Percentiles rank a stretch among this genome's conserved stretches.
Evolutionary conservation across 192 early-diverging fungal species (phyloP).

Genomic region (Rhizophagus sp.): DNA sequence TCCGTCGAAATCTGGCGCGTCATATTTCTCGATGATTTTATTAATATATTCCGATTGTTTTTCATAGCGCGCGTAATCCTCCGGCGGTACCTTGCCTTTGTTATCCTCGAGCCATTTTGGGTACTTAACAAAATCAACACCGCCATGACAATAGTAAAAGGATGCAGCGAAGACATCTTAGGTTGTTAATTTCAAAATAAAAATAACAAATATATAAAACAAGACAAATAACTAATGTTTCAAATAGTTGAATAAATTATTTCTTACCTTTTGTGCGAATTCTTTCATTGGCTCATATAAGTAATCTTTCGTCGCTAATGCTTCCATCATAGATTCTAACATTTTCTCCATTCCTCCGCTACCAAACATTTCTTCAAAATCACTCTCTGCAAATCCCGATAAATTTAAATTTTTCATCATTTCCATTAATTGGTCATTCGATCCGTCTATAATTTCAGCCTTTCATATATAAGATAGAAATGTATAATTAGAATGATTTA

Average conservation of each 20-base stretch:
- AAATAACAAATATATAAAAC: slow-evolving; percentile 12
- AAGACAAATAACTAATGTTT: not conserved
- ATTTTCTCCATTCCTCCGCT: slow-evolving; percentile 81
- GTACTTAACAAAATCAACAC: slow-evolving; percentile 57
- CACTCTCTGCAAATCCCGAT: slow-evolving; percentile 29
- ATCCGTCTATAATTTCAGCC: slow-evolving; percentile 55
- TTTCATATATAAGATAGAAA: slow-evolving; percentile 16
- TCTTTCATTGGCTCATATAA: slow-evolving; percentile 97
- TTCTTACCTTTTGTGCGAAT: slow-evolving; percentile 67
- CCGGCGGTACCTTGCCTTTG: slow-evolving; percentile 65
- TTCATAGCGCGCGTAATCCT: slow-evolving; percentile 75
- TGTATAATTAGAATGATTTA: not conserved
- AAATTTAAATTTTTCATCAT: slow-evolving; percentile 76
- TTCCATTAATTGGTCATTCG: slow-evolving; percentile 59
- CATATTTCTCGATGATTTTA: slow-evolving; percentile 85
- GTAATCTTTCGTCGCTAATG: slow-evolving; percentile 91
- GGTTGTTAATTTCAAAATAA: slow-evolving; percentile 22
- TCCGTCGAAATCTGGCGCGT: slow-evolving; percentile 66
- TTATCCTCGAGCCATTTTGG: slow-evolving; percentile 86
- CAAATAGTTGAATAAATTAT: not conserved
- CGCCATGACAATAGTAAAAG: slow-evolving; percentile 15
- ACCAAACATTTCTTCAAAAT: slow-evolving; percentile 78
- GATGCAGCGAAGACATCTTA: slow-evolving; percentile 28
- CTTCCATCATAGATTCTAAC: slow-evolving; percentile 86
- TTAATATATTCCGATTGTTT: slow-evolving; percentile 76